Evolutionary conservation across 805 yeast species (phyloP).

Genomic region (Wickerhamomyces alni): DNA sequence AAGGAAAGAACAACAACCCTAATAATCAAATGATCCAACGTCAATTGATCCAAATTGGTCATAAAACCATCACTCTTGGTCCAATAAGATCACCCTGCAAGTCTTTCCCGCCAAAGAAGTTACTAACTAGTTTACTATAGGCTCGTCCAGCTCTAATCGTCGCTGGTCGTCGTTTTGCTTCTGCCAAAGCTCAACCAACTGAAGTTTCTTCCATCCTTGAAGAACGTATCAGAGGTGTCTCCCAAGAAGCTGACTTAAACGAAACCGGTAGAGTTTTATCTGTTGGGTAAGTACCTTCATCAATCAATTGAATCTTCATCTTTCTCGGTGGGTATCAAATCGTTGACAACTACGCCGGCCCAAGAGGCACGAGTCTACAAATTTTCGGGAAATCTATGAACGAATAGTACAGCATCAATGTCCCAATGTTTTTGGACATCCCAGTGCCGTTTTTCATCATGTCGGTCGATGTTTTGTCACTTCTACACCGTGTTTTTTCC

Average conservation of each 20-base stretch:
- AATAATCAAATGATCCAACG: background rate
- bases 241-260: conserved; percentile 94
- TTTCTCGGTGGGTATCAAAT: background rate
- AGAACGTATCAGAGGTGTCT: conserved; percentile 98
- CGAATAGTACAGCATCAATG: too few species aligned
- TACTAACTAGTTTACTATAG: conserved; percentile 31
- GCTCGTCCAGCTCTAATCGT: conserved; percentile 66
- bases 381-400: too few species aligned
- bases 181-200: conserved; percentile 94
- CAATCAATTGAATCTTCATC: conserved; percentile 6
- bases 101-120: background rate
- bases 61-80: too few species aligned
- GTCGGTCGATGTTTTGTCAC: too few species aligned
- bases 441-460: too few species aligned
- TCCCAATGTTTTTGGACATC: too few species aligned
- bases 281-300: conserved; percentile 92
- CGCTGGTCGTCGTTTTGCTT: conserved; percentile 82
- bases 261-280: conserved; percentile 99
- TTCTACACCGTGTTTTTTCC: background rate
- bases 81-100: too few species aligned
- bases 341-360: too few species aligned
- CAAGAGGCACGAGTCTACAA: too few species aligned
- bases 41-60: conserved; percentile 2
- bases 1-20: background rate
- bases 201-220: conserved; percentile 98